Evolutionary conservation across 2,329 filamentous ascomycete genomes (phyloP).

Genomic region (Leptosphaerulina australis): DNA sequence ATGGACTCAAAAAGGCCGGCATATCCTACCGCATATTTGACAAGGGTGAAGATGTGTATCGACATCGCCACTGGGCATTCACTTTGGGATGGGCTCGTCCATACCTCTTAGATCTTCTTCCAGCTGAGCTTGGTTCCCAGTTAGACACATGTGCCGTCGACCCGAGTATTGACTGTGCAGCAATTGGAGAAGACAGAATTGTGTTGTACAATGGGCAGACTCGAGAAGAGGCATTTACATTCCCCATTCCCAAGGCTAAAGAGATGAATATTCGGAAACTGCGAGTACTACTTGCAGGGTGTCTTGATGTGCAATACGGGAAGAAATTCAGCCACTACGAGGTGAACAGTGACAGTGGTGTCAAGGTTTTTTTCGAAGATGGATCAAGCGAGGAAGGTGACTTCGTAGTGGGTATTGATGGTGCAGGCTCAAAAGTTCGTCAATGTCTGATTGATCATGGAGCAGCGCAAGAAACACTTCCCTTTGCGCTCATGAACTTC

Average conservation of each 20-base stretch:
- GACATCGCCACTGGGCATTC: conserved; percentile 48
- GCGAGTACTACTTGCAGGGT: conserved; percentile 44
- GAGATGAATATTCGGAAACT: conserved; percentile 48
- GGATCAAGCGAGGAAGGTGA: conserved; percentile 32
- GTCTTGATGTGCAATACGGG: conserved; percentile 42
- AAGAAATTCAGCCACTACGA: conserved; percentile 30
- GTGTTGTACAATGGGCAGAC: conserved; percentile 45
- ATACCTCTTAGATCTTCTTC: conserved; percentile 39
- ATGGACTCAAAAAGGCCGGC: conserved; percentile 49
- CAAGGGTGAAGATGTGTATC: conserved; percentile 36
- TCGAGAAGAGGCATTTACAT: conserved; percentile 43
- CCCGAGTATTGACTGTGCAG: conserved; percentile 36
- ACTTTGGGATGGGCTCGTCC: conserved; percentile 46
- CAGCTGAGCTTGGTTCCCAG: conserved; percentile 31
- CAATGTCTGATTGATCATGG: conserved; percentile 28
- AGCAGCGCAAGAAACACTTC: conserved; percentile 32
- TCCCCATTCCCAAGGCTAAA: conserved; percentile 42
- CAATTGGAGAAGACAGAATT: conserved; percentile 39
- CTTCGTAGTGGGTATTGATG: conserved; percentile 35
- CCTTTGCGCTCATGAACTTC: conserved; percentile 42
- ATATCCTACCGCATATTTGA: conserved; percentile 39
- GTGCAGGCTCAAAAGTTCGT: conserved; percentile 37
- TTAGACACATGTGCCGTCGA: conserved; percentile 44
- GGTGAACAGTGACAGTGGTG: conserved; percentile 28
- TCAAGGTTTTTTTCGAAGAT: conserved; percentile 34